Conservation (phyloP, 441 rosid genomes). For the Erodium moschatum region DNA sequence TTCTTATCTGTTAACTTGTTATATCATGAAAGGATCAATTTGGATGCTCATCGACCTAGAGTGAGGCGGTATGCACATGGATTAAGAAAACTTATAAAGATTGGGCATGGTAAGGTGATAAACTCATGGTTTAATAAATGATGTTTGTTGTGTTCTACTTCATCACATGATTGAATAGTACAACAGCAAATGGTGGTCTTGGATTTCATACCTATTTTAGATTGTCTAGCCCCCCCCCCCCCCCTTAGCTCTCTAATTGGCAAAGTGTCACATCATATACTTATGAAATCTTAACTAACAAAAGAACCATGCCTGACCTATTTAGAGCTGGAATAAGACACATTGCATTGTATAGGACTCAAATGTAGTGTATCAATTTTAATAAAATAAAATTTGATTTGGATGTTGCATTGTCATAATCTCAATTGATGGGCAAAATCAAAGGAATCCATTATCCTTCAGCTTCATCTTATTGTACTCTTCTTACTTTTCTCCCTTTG, state of each 20-base stretch:
- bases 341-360: background rate
- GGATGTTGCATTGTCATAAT: background rate
- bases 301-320: background rate
- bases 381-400: background rate
- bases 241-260: too few species aligned
- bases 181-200: background rate
- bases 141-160: slow-evolving; percentile 6
- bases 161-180: background rate
- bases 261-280: background rate
- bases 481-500: background rate
- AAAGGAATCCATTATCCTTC: background rate
- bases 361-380: background rate
- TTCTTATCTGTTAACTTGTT: slow-evolving; percentile 11
- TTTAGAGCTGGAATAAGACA: background rate
- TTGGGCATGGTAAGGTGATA: slow-evolving; percentile 72
- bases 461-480: background rate
- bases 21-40: slow-evolving; percentile 51
- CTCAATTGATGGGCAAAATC: background rate
- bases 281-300: too few species aligned
- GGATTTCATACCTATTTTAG: background rate
- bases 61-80: slow-evolving; percentile 85
- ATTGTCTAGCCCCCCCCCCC: background rate
- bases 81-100: slow-evolving; percentile 65
- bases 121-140: slow-evolving; percentile 13
- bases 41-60: slow-evolving; percentile 85